Evolutionary conservation across 2,329 filamentous ascomycete species (phyloP), one percentile per base, ranked within the genome.

Genomic region (Byssothecium circinans): DNA sequence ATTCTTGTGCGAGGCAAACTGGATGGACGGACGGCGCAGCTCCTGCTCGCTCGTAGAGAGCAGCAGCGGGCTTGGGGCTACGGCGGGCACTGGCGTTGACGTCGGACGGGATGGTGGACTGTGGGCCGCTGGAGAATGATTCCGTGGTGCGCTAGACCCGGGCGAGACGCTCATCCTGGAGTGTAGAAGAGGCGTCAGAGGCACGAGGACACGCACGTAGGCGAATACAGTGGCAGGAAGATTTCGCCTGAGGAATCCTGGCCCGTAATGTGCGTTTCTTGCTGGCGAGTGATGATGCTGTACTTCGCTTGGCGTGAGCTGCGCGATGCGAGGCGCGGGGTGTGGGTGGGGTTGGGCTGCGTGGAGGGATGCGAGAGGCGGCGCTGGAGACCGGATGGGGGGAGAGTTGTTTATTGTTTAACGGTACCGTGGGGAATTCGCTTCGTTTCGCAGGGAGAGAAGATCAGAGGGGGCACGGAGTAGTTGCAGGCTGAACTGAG

Each of bases 21-120:
- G 70, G 23, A 72, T 69, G 6, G 68, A 69, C 15, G 68, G 62
- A n/a, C 69, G 67, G 23, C 69, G 64, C 43, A 54, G 52, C 40
- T 67, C 67, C 18, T 66, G 44, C 39, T 52, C 55, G 42, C 47
- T 40, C 7, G 56, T 53, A n/a, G 60, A 57, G 20, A 61, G 47
- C 49, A 61, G 52, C 32, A 62, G 58, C 35, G 61, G 64, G 57
- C 54, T 67, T 50, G 58, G 59, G 15, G 52, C 54, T 43, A 52
- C 56, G 32, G 58, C 43, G 41, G 63, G 35, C 22, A 52, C 54
- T 43, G 52, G 54, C 32, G 58, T 45, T 41, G 63, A 10, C 6
- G 6, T 5, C 23, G 23, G 23, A n/a, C n/a, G n/a, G 23, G 23
- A 54, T 32, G 54, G 44, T 36, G 29, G 45, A 25, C 42, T 39